These are phyloP conservation scores for Hyphopichia wangnamkhiaoensis DNA, from an alignment of 1,139 yeast genomes.

Conservation along the genomic window DNA sequence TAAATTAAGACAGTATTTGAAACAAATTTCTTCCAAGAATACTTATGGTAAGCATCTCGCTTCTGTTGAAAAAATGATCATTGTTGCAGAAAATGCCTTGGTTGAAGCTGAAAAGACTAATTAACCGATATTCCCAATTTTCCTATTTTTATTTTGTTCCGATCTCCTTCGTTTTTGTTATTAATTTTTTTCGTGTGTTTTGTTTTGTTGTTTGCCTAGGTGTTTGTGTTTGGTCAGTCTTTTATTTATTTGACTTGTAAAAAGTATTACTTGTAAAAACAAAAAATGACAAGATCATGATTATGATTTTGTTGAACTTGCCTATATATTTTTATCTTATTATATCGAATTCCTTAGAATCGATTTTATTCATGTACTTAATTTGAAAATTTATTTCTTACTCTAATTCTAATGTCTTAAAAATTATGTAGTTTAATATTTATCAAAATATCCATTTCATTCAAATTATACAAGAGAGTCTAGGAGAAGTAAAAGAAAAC, in stretches of 20 bases:
- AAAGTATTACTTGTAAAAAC: constrained; percentile 2
- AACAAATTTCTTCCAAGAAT: constrained; percentile 54
- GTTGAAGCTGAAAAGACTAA: constrained; percentile 35
- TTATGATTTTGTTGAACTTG: background rate
- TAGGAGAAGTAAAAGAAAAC: too few relatives aligned
- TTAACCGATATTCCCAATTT: background rate
- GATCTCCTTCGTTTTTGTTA: background rate
- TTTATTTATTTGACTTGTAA: constrained; percentile 3
- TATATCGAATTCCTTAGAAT: too few relatives aligned
- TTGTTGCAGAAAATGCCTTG: constrained; percentile 53
- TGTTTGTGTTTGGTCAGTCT: background rate
- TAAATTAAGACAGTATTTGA: constrained; percentile 62
- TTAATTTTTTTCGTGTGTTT: background rate
- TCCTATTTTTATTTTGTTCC: background rate
- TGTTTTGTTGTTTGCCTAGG: background rate
- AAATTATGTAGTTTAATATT: too few relatives aligned
- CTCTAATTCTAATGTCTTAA: too few relatives aligned
- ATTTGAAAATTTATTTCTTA: too few relatives aligned
- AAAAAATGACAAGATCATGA: background rate
- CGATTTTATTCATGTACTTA: too few relatives aligned
- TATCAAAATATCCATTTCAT: too few relatives aligned
- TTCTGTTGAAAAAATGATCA: constrained; percentile 77
- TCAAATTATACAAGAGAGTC: too few relatives aligned
- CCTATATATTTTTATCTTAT: background rate
- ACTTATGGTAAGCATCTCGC: constrained; percentile 83